phyloP scores from a whole-genome alignment of 192 early-diverging fungal species.

The Irineochytrium annulatum region DNA sequence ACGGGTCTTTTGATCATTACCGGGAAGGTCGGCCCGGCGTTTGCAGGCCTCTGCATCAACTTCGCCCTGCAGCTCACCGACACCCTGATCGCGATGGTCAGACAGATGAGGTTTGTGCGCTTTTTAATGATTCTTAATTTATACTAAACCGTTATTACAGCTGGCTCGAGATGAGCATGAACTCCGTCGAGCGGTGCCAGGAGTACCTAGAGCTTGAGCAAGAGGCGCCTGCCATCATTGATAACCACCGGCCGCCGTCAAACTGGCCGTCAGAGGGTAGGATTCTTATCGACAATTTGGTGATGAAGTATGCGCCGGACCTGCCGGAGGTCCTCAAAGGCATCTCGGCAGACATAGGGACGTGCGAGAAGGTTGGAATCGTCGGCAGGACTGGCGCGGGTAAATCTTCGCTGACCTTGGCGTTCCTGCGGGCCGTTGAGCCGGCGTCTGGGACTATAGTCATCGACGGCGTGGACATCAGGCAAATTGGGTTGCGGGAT shows the following conservation, averaged over 20 bases:
- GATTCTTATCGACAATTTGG: slow-evolving; percentile 22
- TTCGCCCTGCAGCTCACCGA: slow-evolving; percentile 74
- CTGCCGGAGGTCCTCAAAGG: slow-evolving; percentile 33
- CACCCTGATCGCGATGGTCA: slow-evolving; percentile 69
- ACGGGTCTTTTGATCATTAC: slow-evolving; percentile 63
- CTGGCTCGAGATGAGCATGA: neutral
- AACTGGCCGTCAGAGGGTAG: slow-evolving; percentile 31
- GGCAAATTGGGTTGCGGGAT: slow-evolving; percentile 57
- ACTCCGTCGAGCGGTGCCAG: slow-evolving; percentile 64
- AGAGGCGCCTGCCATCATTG: slow-evolving; percentile 62
- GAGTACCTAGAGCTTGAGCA: slow-evolving; percentile 76
- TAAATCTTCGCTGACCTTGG: slow-evolving; percentile 69
- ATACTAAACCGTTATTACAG: neutral
- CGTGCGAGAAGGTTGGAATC: slow-evolving; percentile 25
- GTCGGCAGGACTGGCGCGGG: slow-evolving; percentile 62
- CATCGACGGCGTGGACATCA: slow-evolving; percentile 67
- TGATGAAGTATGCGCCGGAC: slow-evolving; percentile 30
- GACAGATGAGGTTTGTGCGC: slow-evolving; percentile 13
- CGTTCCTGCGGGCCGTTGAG: slow-evolving; percentile 60
- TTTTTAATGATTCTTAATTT: neutral
- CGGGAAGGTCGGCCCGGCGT: slow-evolving; percentile 59
- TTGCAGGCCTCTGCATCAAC: slow-evolving; percentile 74
- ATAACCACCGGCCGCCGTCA: slow-evolving; percentile 35
- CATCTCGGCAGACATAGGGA: slow-evolving; percentile 19
- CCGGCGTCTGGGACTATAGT: slow-evolving; percentile 46